These are phyloP conservation scores for Pyricularia grisea DNA, from an alignment of 2,329 filamentous ascomycete genomes.

Conservation along the genomic window DNA sequence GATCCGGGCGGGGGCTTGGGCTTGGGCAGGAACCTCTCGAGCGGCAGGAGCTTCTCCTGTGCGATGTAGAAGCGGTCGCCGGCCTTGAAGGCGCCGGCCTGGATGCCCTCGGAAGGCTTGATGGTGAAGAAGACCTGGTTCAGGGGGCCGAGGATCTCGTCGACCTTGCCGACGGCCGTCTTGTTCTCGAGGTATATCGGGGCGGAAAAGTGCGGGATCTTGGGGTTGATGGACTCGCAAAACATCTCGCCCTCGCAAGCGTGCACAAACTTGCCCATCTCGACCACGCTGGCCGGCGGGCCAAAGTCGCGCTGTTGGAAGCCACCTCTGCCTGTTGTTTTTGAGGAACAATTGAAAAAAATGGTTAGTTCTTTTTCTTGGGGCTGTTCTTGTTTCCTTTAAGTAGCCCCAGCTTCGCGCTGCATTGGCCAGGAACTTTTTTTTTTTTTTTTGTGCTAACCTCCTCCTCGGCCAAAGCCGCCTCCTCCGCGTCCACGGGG, in stretches of 20 bases:
- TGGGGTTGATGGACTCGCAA: conserved; percentile 88
- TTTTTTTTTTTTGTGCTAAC: conserved; percentile 13
- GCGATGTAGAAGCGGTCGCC: conserved; percentile 98
- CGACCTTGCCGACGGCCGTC: conserved; percentile 90
- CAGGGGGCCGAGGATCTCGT: conserved; percentile 94
- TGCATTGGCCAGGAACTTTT: not conserved
- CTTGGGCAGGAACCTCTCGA: conserved; percentile 95
- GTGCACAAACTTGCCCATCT: conserved; percentile 93
- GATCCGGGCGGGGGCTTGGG: conserved; percentile 67
- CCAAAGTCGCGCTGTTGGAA: conserved; percentile 51
- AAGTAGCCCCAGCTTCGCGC: too few species aligned
- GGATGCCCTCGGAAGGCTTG: conserved; percentile 93
- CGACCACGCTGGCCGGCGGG: conserved; percentile 54
- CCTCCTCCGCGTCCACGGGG: conserved; percentile 34
- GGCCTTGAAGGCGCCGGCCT: conserved; percentile 86
- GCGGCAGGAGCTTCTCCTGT: conserved; percentile 84
- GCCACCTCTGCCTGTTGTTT: conserved; percentile 39
- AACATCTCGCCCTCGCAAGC: conserved; percentile 96
- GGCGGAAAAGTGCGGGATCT: conserved; percentile 98
- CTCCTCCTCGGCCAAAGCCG: conserved; percentile 38
- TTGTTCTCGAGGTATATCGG: conserved; percentile 99
- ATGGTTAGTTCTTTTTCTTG: not conserved
- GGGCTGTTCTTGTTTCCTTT: conserved; percentile 12
- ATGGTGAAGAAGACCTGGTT: conserved; percentile 98
- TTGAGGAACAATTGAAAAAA: not conserved